Base-by-base conservation (phyloP, 495 filamentous ascomycete genomes). In the Lindgomyces ingoldianus region DNA sequence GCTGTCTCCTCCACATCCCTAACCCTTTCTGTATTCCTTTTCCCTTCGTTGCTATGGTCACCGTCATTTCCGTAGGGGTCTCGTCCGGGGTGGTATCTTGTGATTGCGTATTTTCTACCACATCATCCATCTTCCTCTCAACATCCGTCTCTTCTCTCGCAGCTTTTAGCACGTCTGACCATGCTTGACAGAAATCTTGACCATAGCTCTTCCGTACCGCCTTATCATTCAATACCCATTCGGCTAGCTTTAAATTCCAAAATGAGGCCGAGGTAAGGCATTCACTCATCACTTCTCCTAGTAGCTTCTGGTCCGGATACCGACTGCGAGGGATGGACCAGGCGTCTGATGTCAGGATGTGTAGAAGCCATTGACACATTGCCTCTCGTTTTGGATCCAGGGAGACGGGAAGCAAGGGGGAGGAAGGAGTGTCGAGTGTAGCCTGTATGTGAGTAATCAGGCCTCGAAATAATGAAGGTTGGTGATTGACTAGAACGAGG, bases 351-450 rank as follows among this genome's bases (percentile, higher is more conserved):
- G 60, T 41, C 0, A 73, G 36, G 25, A 74, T 57, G 36, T 74
- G 72, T 0, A 65, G 0, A 8, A 73, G 41, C 74, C 74, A 77
- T 16, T 60, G 39, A 29, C 55, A 56, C 21, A 68, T 22, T 16
- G 70, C 73, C 55, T 77, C 72, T 46, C 30, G 21, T 57, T 27
- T 42, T 29, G 54, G 6, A 12, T 4, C 25, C 4, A 16, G 14
- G 2, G 10, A 53, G n/a, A 19, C 4, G 50, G 25, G 2, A 27
- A 33, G 25, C 26, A 14, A 3, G 18, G 50, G 25, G 4, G 19
- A 14, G 26, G 49, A 18, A 22, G 12, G 26, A 2, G 26, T 39
- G 22, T 18, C 26, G 19, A 74, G 45, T 10, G 22, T 2, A 18
- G 62, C 29, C 30, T 63, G 21, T 27, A 75, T 48, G 6, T 39